phyloP scores from a whole-genome alignment of 768 basidiomycete genomes.

The Gautieria morchelliformis region DNA sequence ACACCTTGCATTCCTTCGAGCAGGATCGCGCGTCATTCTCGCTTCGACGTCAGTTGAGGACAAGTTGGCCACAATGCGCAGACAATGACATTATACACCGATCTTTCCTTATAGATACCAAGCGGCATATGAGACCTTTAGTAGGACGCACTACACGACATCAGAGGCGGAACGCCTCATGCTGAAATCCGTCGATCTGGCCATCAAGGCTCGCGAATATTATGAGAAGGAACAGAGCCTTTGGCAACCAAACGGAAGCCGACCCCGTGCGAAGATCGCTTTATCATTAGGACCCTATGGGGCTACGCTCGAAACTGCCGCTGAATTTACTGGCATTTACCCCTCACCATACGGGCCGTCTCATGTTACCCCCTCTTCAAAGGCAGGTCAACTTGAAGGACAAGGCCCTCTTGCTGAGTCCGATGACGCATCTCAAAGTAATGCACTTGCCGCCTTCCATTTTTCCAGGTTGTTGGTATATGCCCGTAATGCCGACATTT shows the following conservation, averaged over 20 bases:
- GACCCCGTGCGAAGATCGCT: slow-evolving; percentile 37
- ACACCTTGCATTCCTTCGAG: slow-evolving; percentile 53
- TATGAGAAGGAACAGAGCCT: background rate
- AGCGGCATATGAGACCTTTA: slow-evolving; percentile 46
- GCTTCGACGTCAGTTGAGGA: slow-evolving; percentile 50
- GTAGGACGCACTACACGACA: slow-evolving; percentile 36
- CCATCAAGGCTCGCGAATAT: slow-evolving; percentile 33
- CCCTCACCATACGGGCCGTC: slow-evolving; percentile 66
- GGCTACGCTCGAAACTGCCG: slow-evolving; percentile 45
- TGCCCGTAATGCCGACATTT: slow-evolving; percentile 36
- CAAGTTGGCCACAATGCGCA: background rate
- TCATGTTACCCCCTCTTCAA: slow-evolving; percentile 22
- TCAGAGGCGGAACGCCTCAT: slow-evolving; percentile 37
- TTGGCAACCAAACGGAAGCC: background rate
- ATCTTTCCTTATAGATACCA: slow-evolving; percentile 44
- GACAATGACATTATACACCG: background rate
- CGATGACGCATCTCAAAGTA: slow-evolving; percentile 31
- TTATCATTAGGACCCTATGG: slow-evolving; percentile 72
- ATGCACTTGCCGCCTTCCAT: slow-evolving; percentile 54
- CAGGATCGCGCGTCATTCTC: slow-evolving; percentile 56
- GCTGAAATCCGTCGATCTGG: slow-evolving; percentile 43
- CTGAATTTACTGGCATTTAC: slow-evolving; percentile 68
- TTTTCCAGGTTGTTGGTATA: slow-evolving; percentile 48
- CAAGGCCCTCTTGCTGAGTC: slow-evolving; percentile 24
- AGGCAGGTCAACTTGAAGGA: slow-evolving; percentile 17